Conservation (phyloP, 148 eudicot genomes). For the Agrostemma githago region DNA sequence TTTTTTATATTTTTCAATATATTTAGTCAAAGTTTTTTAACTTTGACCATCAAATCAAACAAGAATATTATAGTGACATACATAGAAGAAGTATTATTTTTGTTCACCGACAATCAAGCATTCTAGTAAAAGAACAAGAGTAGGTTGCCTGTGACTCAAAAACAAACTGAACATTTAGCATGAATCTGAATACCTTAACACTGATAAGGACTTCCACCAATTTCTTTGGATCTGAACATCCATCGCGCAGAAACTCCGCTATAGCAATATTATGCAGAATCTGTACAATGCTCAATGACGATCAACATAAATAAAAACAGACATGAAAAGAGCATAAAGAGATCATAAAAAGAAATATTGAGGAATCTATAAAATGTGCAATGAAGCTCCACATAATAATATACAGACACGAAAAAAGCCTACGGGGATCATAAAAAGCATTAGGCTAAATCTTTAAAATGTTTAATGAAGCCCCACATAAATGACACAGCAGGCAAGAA, state of each 20-base stretch:
- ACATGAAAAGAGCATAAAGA: not conserved
- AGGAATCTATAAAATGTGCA: constrained; percentile 44
- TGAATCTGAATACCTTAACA: constrained; percentile 51
- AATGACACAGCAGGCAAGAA: not conserved
- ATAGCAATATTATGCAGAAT: constrained; percentile 74
- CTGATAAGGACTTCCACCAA: constrained; percentile 55
- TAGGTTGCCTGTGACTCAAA: not conserved
- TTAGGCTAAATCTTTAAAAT: constrained; percentile 67
- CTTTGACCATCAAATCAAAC: not conserved
- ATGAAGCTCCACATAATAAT: constrained; percentile 5
- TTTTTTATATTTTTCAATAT: not conserved
- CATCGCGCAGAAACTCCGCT: constrained; percentile 62
- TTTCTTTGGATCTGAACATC: constrained; percentile 66
- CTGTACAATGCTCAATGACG: constrained; percentile 33
- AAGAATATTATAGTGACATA: not conserved
- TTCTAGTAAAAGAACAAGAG: not conserved
- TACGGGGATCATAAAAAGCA: not conserved
- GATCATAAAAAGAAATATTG: too few species aligned
- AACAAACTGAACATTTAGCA: not conserved
- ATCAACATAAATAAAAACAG: constrained; percentile 10
- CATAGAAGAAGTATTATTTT: constrained; percentile 7
- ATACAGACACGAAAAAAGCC: constrained; percentile 4
- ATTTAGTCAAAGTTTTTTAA: not conserved
- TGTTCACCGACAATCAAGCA: not conserved
- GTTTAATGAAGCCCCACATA: constrained; percentile 1